Conservation (phyloP, 192 early-diverging fungal species). For the Entomortierella lignicola region DNA sequence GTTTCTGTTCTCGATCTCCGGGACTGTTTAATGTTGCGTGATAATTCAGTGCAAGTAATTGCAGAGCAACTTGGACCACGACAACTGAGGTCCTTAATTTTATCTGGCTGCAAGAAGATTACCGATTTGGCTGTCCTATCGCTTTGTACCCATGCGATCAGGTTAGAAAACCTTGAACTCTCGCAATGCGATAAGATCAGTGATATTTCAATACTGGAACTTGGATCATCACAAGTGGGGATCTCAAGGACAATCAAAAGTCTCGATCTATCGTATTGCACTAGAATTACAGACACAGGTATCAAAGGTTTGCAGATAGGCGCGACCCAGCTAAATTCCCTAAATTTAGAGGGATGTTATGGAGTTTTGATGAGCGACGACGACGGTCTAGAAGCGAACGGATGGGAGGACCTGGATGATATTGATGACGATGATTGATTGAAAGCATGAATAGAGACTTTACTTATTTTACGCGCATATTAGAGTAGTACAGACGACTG, state of each 20-base stretch:
- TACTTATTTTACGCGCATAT: too few species aligned
- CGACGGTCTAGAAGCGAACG: slow-evolving; percentile 19
- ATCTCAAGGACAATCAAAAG: slow-evolving; percentile 24
- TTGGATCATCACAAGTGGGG: slow-evolving; percentile 23
- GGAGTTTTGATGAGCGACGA: slow-evolving; percentile 19
- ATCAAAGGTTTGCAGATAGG: slow-evolving; percentile 16
- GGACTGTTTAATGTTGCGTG: slow-evolving; percentile 20
- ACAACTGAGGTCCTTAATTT: slow-evolving; percentile 21
- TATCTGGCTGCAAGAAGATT: slow-evolving; percentile 37
- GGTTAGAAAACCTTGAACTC: slow-evolving; percentile 37
- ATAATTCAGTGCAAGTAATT: slow-evolving; percentile 37
- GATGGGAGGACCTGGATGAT: slow-evolving; percentile 38
- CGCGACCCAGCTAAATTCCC: slow-evolving; percentile 6
- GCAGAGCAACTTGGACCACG: slow-evolving; percentile 27
- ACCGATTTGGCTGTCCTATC: slow-evolving; percentile 26
- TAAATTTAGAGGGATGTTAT: slow-evolving; percentile 48
- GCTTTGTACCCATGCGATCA: slow-evolving; percentile 15
- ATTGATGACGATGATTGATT: background rate
- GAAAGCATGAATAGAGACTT: background rate
- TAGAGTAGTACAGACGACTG: too few species aligned
- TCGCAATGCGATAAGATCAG: slow-evolving; percentile 32
- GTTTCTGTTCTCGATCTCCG: slow-evolving; percentile 22
- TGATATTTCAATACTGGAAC: slow-evolving; percentile 30
- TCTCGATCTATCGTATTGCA: slow-evolving; percentile 43
- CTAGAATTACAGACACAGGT: slow-evolving; percentile 31